Evolutionary conservation across 2,329 filamentous ascomycete species (phyloP), one percentile per base, ranked within the genome.

Genomic region (Zymoseptoria tritici): DNA sequence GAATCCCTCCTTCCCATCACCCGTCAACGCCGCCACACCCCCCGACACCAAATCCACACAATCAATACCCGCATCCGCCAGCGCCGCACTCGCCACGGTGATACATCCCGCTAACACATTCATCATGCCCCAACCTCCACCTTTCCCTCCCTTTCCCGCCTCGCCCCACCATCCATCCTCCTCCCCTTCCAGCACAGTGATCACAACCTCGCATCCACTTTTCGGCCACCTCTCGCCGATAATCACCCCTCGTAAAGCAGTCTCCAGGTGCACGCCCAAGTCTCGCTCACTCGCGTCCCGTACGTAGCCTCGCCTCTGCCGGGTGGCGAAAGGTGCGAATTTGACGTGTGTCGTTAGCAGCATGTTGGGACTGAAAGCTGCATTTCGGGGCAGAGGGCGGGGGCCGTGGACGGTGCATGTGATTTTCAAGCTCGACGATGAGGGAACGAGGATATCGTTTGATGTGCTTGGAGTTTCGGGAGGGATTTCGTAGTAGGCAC

Each of bases 191-290:
- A 99, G 80, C 54, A 99, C 86, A 0, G 91, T 97, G 54, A 99
- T 85, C 19, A 96, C 87, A 49, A 99, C 87, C 72, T 99, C 94
- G n/a, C 96, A 87, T 52, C 91, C 92, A 73, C 91, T 96, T 80
- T 99, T 99, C n/a, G 94, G 94, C 90, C 93, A 99, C 60, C 93
- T 82, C 72, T 97, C 92, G 13, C 91, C 91, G 70, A 97, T 93
- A 55, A 97, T 86, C 7, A 91, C 89, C 0, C 93, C 93, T 36
- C 91, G 84, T 55, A 99, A 80, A 24, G 94, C 92, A 16, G 91
- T 93, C 75, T 97, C 92, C 2, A 99, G 79, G 73, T 97, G 93
- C 9, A 92, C 88, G 11, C 90, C 90, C 1, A 99, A 81, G 72
- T 99, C 94, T 55, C 92, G 84, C 77, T 99, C 94, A 62, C 83